Conservation (phyloP, 108 stramenopile species). For the Cyclotella baltica region DNA sequence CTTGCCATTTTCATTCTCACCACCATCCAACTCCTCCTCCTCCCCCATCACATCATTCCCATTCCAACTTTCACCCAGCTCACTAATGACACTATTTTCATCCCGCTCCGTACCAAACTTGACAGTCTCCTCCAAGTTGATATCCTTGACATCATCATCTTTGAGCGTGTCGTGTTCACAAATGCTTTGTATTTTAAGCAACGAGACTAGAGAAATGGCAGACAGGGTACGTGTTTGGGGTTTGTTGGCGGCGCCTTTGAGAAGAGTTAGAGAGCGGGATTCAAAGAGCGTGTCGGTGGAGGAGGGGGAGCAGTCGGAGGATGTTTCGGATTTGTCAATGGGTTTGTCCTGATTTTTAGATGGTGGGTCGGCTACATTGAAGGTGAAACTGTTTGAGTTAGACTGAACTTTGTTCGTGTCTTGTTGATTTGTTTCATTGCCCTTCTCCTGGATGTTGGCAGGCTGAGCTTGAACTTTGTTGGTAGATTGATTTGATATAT, state of each 20-base stretch:
- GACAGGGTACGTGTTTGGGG: background rate
- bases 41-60: background rate
- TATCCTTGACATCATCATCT: background rate
- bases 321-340: no score
- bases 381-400: no score
- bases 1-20: background rate
- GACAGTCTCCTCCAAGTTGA: conserved; percentile 1
- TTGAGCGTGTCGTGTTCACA: background rate
- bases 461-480: no score
- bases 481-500: no score
- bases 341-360: no score
- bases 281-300: background rate
- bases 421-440: no score
- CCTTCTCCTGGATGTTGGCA: no score
- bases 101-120: background rate
- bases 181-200: conserved; percentile 7
- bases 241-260: no score
- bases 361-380: no score
- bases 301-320: background rate
- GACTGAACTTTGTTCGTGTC: no score
- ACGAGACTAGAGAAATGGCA: background rate
- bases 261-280: no score
- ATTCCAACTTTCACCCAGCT: background rate
- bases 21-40: background rate
- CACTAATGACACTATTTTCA: background rate